Evolutionary conservation across 2,329 filamentous ascomycete species (phyloP).

Genomic region (Neopestalotiopsis clavispora): DNA sequence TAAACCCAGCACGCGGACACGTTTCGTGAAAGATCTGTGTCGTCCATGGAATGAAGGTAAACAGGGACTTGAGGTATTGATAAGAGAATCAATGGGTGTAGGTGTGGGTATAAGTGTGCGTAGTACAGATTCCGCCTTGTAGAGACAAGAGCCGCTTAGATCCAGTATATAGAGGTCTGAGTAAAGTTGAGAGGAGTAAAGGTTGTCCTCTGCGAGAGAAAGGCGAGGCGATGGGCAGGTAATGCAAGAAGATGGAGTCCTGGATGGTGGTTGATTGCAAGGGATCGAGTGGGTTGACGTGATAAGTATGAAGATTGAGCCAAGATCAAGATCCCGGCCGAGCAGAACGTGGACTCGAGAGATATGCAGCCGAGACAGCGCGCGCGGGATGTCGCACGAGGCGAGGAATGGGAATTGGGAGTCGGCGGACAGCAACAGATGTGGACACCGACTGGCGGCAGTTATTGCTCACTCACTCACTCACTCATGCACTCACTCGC

Average conservation of each 20-base stretch:
- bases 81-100: not conserved
- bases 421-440: not conserved
- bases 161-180: too few relatives aligned
- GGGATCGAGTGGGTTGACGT: constrained; percentile 13
- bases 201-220: not conserved
- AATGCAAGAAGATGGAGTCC: not conserved
- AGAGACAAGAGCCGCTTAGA: too few relatives aligned
- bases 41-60: constrained; percentile 36
- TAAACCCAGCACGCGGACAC: constrained; percentile 28
- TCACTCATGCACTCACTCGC: not conserved
- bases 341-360: not conserved
- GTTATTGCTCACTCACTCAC: not conserved
- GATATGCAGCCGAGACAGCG: constrained; percentile 10
- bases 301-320: constrained; percentile 15
- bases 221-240: not conserved
- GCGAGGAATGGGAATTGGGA: not conserved
- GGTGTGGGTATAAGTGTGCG: too few relatives aligned
- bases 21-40: constrained; percentile 23
- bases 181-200: too few relatives aligned
- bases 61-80: not conserved
- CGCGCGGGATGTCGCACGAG: constrained; percentile 15
- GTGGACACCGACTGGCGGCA: not conserved
- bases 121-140: too few relatives aligned
- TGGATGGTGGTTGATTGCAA: not conserved
- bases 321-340: constrained; percentile 5